Base-by-base conservation (phyloP, 2,329 filamentous ascomycete genomes). In the Fusarium sp. region DNA sequence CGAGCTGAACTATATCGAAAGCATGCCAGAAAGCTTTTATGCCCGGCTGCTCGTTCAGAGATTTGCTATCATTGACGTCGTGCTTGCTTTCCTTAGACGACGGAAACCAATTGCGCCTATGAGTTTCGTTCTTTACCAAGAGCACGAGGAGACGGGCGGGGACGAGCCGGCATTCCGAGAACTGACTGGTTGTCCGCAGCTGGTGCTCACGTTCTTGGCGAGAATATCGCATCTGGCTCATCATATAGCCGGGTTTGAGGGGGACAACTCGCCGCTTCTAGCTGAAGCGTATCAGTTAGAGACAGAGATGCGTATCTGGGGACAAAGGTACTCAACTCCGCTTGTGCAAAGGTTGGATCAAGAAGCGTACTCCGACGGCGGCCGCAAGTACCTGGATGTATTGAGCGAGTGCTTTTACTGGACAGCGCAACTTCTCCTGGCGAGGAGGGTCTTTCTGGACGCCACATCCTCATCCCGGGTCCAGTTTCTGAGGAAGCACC, bases 371-470 rank as follows among this genome's bases (percentile, higher is more conserved):
- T 4, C 13, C 2, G 48, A 13, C 11, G 23, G n/a, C 6, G 28
- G 37, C 15, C 34, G 18, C 12, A 51, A 51, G 48, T 23, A 51
- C 37, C 34, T 51, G 9, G 48, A 51, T 10, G 37, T 36, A 7
- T 15, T 51, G 12, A 51, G 48, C 11, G 48, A 51, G 10, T 51
- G 48, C 48, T 51, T 51, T 13, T 51, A 51, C 48, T 51, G 48
- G 48, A 51, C 48, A 12, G 34, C 34, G 7, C 48, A 51, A 1
- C 48, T 51, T 13, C 10, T 51, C 1, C 34, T 51, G 7, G 48
- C 48, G 18, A 51, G 48, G n/a, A 39, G 48, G 12, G 48, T 39
- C 3, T 39, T 51, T 28, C 34, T 51, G 31, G 48, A 51, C 7
- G n/a, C 34, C 3, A 51, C 48, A n/a, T 51, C 48, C 15, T 51